These are phyloP conservation scores for Citrus hindsii DNA, from an alignment of 345 rosid genomes.

Conservation along the genomic window DNA sequence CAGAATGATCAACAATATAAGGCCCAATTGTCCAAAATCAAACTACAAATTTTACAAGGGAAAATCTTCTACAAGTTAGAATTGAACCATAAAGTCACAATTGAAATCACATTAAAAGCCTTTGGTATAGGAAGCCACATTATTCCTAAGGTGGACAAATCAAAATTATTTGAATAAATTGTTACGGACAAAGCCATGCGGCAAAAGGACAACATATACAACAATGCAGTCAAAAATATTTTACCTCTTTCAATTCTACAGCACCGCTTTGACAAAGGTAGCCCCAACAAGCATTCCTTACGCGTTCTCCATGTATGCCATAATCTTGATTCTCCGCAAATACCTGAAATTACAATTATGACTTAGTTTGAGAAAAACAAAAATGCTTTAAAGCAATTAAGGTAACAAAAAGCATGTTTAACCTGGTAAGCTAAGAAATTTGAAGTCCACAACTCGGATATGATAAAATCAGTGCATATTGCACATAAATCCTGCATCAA, in stretches of 20 bases:
- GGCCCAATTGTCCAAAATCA: constrained; percentile 6
- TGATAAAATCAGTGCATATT: constrained; percentile 90
- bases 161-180: not conserved
- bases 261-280: constrained; percentile 98
- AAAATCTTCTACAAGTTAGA: not conserved
- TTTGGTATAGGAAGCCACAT: not conserved
- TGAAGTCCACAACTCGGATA: constrained; percentile 86
- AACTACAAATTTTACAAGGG: not conserved
- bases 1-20: constrained; percentile 13
- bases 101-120: not conserved
- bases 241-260: constrained; percentile 85
- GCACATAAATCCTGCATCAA: constrained; percentile 81
- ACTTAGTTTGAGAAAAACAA: not conserved
- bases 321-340: constrained; percentile 99
- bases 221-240: not conserved
- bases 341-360: constrained; percentile 45
- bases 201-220: not conserved
- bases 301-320: constrained; percentile 94
- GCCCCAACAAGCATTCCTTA: constrained; percentile 96
- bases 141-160: not conserved
- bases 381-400: not conserved
- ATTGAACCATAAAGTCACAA: not conserved
- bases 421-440: constrained; percentile 96
- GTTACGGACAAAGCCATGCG: not conserved
- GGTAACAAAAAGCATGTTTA: constrained; percentile 13